Evolutionary conservation across 805 yeast species (phyloP), one percentile per base, ranked within the genome.

Genomic region (Wickerhamomyces alni): DNA sequence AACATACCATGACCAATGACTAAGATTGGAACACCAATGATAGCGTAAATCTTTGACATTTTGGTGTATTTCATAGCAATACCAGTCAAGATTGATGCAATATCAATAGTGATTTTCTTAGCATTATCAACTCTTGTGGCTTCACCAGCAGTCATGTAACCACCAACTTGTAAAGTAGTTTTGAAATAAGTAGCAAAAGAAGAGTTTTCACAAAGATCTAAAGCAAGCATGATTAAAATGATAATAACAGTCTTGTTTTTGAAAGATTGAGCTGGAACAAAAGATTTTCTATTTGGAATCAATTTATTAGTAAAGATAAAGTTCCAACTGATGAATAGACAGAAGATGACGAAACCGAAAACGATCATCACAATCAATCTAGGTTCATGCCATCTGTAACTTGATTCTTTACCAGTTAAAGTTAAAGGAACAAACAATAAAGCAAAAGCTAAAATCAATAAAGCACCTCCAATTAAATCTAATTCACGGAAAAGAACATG

Each of bases 111-210:
- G 30, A 44, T 57, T 42, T 55, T 59, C 44, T 58, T 58, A 32
- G 65, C 48, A 21, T 49, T 43, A 47, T 59, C 58, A 33, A 61
- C 48, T 49, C 63, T 57, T 13, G 51, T 41, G 18, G 62, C 59
- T 36, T 53, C 47, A 21, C 62, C 62, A 21, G 51, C 55, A 21
- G 51, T 43, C 42, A 39, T 48, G 38, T 55, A 52, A 37, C 57
- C 57, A 38, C 60, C 54, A 42, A 57, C 63, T 46, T 59, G 62
- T 27, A 57, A 40, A 10, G 39, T 40, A 2, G 62, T 56, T 37
- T 51, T 41, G 42, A 55, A 47, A 41, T 57, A 57, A 3, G 54
- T 48, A 9, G 54, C 28, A 35, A 53, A 58, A 3, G 57, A 44
- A 2, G 60, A 50, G 30, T 55, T 58, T 13, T 39, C 50, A 46